Evolutionary conservation across 768 basidiomycete species (phyloP).

Genomic region (Sutorius australiensis): DNA sequence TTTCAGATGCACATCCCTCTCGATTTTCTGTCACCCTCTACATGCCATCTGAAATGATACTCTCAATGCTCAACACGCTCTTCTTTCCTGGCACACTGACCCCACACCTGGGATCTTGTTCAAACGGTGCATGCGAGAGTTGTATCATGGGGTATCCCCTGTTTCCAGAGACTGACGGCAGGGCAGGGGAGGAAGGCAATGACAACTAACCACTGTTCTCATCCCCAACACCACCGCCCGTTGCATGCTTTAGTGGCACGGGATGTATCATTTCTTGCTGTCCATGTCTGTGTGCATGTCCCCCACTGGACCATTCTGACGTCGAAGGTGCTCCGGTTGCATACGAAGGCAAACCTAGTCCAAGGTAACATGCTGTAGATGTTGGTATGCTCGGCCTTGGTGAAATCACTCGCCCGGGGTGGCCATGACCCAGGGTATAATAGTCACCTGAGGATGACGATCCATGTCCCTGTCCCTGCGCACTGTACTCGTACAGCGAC

Average conservation of each 20-base stretch:
- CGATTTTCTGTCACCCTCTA: not conserved
- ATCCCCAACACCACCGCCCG: conserved; percentile 3
- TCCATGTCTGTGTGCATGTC: conserved; percentile 17
- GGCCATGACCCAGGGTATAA: conserved; percentile 19
- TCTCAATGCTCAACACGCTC: conserved; percentile 66
- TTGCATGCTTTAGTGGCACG: conserved; percentile 29
- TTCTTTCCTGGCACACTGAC: conserved; percentile 43
- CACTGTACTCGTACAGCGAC: conserved; percentile 23
- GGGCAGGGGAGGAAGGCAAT: conserved; percentile 28
- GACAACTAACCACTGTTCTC: conserved; percentile 18
- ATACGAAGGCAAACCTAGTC: conserved; percentile 6
- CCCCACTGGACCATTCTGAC: conserved; percentile 15
- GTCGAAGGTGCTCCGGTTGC: not conserved
- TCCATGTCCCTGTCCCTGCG: conserved; percentile 18
- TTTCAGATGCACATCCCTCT: not conserved
- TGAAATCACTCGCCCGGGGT: conserved; percentile 15
- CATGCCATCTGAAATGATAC: conserved; percentile 56
- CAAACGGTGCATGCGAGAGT: conserved; percentile 31
- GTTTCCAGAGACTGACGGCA: conserved; percentile 13
- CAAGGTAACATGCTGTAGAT: conserved; percentile 14
- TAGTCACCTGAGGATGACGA: conserved; percentile 23
- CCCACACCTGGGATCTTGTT: conserved; percentile 26
- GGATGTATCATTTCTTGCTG: conserved; percentile 35
- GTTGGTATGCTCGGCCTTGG: conserved; percentile 17
- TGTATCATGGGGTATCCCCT: conserved; percentile 28